A percentile compares a stretch with the other conserved stretches of the same genome.
Evolutionary conservation across 139 green algal genomes (phyloP).

Genomic region (Deuterostichococcus epilithicus): DNA sequence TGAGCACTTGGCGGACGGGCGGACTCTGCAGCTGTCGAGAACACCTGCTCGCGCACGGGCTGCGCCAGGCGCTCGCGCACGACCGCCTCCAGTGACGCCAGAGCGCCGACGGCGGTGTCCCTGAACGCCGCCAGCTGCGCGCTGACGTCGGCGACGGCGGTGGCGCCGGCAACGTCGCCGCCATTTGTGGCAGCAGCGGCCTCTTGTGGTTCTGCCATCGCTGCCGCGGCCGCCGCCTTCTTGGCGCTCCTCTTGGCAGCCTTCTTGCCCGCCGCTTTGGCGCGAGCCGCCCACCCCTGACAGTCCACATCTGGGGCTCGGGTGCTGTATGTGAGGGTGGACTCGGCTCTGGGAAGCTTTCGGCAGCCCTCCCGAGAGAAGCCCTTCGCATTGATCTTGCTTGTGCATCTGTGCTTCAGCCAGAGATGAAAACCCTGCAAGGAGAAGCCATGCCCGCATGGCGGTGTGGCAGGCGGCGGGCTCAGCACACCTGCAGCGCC

Average conservation of each 20-base stretch:
- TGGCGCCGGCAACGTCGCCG: background rate
- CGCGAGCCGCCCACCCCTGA: constrained; percentile 11
- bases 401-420: no score
- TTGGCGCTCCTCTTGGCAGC: constrained; percentile 5
- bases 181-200: background rate
- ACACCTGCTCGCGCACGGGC: background rate
- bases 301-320: constrained; percentile 10
- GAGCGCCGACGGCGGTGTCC: background rate
- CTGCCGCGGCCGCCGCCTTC: background rate
- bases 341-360: no score
- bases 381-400: no score
- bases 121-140: background rate
- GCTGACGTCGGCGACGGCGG: no score
- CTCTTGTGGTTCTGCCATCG: background rate
- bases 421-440: background rate
- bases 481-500: constrained; percentile 5
- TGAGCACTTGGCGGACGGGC: no score
- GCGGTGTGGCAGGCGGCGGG: background rate
- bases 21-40: background rate
- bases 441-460: no score
- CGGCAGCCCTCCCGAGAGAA: no score
- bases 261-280: constrained; percentile 14
- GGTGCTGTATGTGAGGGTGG: constrained; percentile 3
- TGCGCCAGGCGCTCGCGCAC: background rate
- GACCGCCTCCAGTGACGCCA: background rate